Evolutionary conservation across 495 filamentous ascomycete species (phyloP), one percentile per base, ranked within the genome.

Genomic region (Hypoxylon intermedium): DNA sequence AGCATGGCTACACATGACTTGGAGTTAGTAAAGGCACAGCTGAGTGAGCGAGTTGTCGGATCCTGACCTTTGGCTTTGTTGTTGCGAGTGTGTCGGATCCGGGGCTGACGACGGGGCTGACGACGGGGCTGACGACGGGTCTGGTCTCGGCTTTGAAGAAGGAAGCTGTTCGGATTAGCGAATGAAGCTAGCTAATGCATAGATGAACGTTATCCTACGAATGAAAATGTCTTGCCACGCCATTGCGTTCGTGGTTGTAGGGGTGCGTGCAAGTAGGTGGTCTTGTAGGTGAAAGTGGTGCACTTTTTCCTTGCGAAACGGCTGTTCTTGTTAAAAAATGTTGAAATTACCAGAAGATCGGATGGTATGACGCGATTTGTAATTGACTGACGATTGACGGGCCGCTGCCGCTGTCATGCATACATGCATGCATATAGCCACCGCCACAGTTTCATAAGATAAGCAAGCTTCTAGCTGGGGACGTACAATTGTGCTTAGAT

Each of bases 1-100:
- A 97, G 84, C 92, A 97, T 28, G 92, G 92, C 92, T 97, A 70
- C 51, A 41, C 18, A n/a, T 12, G 20, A 9, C 9, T n/a, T 11
- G 6, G 11, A 2, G 50, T 68, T 38, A 68, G 50, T 23, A 19
- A 19, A 19, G 42, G 24, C 15, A 11, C 1, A 19, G 21, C 6
- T n/a, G 19, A 26, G 15, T 59, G 20, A 31, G 9, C 9, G n/a
- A 16, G n/a, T n/a, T n/a, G n/a, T 16, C 33, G 23, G n/a, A 24
- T 16, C 13, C 74, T 46, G 20, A 81, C 78, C 76, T 77, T 81
- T 15, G 78, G 77, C 68, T 79, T 79, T 5, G 74, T 69, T 23
- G 55, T 40, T 13, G 70, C 70, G 26, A 53, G 24, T 1, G 53
- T 15, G 21, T 59, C 38, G 28, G 69, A 67, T 28, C 66, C 62